Base-by-base conservation (phyloP, 768 basidiomycete species). In the Trametes sanguinea region DNA sequence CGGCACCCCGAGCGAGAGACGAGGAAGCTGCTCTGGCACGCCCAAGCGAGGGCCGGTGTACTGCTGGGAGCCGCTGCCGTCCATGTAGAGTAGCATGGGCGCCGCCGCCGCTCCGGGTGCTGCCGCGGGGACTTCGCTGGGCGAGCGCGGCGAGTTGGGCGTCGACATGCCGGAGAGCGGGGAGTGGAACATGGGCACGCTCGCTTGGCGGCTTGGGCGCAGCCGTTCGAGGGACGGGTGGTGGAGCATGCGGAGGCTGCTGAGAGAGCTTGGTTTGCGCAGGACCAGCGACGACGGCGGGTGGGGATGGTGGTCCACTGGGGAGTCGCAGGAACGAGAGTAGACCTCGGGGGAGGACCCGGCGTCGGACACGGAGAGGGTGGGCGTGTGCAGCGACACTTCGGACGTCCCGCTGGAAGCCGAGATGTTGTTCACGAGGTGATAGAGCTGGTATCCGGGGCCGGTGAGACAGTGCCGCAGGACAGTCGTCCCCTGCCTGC, bases 391-490 rank as follows among this genome's bases (percentile, higher is more conserved):
- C 33, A 62, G 39, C 7, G 60, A 32, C 8, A 52, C 42, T 7
- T 59, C 61, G 29, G 35, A 39, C 3, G 47, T 13, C 4, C 16
- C 32, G 0, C 54, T 42, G 7, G 58, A 54, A 0, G 60, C 51
- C 1, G 74, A 77, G 35, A 87, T 72, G 52, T 76, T 81, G 62
- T 79, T 80, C 30, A 88, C 74, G 51, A 88, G 75, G 60, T 84
- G 82, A 40, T 78, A 76, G 7, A 90, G 78, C 61, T 89, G 86
- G 30, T 79, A 77, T 1, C 85, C 81, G 30, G 86, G 82, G 32
- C 89, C 90, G 43, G 84, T 76, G 45, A 92, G 76, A 51, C 84
- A 79, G 67, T 92, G 90, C 47, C 81, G 82, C 58, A 90, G 71
- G 14, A 87, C 78, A 8, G 78, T 79, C 7, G 84, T 83, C 2